These are phyloP conservation scores for Myochromella boudieri DNA, from an alignment of 768 basidiomycete genomes.

Conservation along the genomic window DNA sequence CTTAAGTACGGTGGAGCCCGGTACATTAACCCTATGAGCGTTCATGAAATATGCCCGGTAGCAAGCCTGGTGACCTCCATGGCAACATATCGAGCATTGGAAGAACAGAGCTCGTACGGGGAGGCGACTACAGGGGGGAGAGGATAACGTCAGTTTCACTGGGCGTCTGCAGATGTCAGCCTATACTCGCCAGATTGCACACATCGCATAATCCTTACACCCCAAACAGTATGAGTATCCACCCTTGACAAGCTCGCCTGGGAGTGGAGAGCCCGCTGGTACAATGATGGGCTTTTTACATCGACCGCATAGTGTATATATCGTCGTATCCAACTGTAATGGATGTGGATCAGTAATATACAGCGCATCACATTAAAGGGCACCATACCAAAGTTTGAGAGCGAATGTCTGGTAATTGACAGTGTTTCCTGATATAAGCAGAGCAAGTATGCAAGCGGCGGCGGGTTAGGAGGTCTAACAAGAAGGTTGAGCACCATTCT, in stretches of 20 bases:
- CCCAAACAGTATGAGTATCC: constrained; percentile 54
- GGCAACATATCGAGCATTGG: constrained; percentile 73
- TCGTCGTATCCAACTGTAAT: constrained; percentile 62
- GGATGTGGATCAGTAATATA: neutral
- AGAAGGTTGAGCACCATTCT: constrained; percentile 1
- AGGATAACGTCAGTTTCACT: neutral
- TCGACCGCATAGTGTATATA: constrained; percentile 68
- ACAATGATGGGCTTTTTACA: constrained; percentile 64
- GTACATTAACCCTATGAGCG: constrained; percentile 32
- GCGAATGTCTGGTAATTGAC: constrained; percentile 48
- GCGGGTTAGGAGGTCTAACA: constrained; percentile 61
- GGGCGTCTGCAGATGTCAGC: neutral
- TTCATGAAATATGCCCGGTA: constrained; percentile 63
- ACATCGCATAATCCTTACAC: constrained; percentile 53
- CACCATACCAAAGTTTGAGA: constrained; percentile 48
- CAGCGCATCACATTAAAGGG: neutral
- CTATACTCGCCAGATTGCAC: constrained; percentile 70
- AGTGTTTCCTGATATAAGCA: constrained; percentile 74
- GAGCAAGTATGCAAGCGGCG: constrained; percentile 63
- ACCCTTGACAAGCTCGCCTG: constrained; percentile 30
- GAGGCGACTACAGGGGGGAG: constrained; percentile 52
- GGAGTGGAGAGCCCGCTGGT: constrained; percentile 33
- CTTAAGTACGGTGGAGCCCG: constrained; percentile 7
- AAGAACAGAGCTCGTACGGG: constrained; percentile 72
- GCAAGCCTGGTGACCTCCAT: constrained; percentile 82